Conservation (phyloP, 2,329 filamentous ascomycete species). For the Alternaria gansuensis region DNA sequence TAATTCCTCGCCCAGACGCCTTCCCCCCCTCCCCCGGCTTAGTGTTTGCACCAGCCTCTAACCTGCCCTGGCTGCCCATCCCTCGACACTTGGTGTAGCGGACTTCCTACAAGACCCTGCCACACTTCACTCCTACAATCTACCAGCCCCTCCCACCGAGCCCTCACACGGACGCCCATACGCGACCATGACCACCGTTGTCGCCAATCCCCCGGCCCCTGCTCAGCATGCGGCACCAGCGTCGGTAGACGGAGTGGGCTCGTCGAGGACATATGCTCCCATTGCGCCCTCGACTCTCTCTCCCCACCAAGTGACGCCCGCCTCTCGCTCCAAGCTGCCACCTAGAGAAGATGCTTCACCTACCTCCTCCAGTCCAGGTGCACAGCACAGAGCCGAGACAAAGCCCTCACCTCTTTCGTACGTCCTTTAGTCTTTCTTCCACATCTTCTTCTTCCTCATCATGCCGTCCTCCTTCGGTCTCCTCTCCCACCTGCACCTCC, state of each 20-base stretch:
- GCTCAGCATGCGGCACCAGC: slow-evolving; percentile 52
- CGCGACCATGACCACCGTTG: slow-evolving; percentile 58
- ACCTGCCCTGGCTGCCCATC: slow-evolving; percentile 41
- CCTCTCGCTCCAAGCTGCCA: slow-evolving; percentile 49
- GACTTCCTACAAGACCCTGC: slow-evolving; percentile 46
- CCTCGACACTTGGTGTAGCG: slow-evolving; percentile 50
- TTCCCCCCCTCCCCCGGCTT: slow-evolving; percentile 15
- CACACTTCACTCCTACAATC: slow-evolving; percentile 47
- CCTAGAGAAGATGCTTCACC: slow-evolving; percentile 52
- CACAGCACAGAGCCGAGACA: slow-evolving; percentile 56
- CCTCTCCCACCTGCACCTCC: slow-evolving; percentile 33
- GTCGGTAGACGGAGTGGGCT: slow-evolving; percentile 49
- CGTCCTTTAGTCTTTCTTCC: slow-evolving; percentile 48
- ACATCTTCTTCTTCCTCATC: slow-evolving; percentile 40
- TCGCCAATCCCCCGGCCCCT: slow-evolving; percentile 55
- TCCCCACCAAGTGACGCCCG: slow-evolving; percentile 51
- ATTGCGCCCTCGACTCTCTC: slow-evolving; percentile 56
- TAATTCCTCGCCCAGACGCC: slow-evolving; percentile 8
- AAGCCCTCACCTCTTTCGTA: slow-evolving; percentile 64
- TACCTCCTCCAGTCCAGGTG: slow-evolving; percentile 51
- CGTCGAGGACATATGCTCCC: slow-evolving; percentile 56
- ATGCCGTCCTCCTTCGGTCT: slow-evolving; percentile 35
- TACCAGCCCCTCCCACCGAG: slow-evolving; percentile 31
- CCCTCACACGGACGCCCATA: slow-evolving; percentile 30
- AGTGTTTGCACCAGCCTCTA: slow-evolving; percentile 41